These are phyloP conservation scores for Penicillium sp. DNA, from an alignment of 2,329 filamentous ascomycete species.

Conservation along the genomic window DNA sequence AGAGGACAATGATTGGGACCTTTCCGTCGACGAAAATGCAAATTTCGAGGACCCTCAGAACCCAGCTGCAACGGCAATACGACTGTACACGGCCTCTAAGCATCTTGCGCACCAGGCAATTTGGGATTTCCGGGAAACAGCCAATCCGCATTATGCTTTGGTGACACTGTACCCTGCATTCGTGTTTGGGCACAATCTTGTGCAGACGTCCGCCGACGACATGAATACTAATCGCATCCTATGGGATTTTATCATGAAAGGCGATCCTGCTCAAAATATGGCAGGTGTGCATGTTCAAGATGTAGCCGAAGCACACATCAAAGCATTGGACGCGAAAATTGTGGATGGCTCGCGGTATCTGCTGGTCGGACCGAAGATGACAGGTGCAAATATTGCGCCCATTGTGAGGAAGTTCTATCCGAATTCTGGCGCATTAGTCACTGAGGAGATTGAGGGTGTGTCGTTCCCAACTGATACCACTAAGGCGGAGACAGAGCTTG, in stretches of 20 bases:
- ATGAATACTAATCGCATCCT: conserved; percentile 15
- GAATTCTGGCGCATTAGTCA: conserved; percentile 3
- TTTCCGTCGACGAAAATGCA: conserved; percentile 15
- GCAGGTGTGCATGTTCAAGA: conserved; percentile 42
- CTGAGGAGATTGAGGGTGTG: neutral
- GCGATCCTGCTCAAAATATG: neutral
- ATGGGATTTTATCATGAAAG: conserved; percentile 18
- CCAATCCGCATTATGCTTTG: conserved; percentile 20
- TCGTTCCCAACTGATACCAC: neutral
- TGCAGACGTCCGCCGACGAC: conserved; percentile 19
- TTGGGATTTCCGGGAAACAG: conserved; percentile 17
- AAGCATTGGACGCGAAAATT: conserved; percentile 15
- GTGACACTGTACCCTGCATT: conserved; percentile 25
- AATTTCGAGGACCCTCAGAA: conserved; percentile 14
- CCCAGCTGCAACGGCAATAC: conserved; percentile 14
- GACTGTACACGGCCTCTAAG: conserved; percentile 27
- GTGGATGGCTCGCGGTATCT: conserved; percentile 21
- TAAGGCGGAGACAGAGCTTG: neutral
- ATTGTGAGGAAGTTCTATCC: conserved; percentile 16
- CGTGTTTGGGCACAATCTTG: conserved; percentile 22
- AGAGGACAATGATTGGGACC: conserved; percentile 26
- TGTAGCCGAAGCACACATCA: conserved; percentile 27
- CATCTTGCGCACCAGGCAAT: conserved; percentile 23
- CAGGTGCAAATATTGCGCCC: conserved; percentile 18
- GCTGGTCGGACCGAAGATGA: conserved; percentile 5